A percentile compares a stretch with the other conserved stretches of the same genome.
Conservation (phyloP, 352 stramenopile genomes). For the Globisporangium perplexum region DNA sequence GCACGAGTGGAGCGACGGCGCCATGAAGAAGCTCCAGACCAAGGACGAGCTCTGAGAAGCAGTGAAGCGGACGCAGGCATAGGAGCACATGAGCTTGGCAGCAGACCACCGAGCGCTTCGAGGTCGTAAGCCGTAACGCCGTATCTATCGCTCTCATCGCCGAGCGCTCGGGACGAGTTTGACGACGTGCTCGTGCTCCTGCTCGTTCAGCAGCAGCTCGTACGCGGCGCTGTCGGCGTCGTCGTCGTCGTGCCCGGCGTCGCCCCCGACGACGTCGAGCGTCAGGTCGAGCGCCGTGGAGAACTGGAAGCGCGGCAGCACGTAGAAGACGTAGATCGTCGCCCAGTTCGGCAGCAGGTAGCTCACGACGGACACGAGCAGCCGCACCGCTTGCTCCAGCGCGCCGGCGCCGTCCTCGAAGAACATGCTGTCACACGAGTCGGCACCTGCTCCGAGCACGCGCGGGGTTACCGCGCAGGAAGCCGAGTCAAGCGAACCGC, state of each 20-base stretch:
- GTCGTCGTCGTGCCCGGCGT: conserved; percentile 9
- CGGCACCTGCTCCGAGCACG: conserved; percentile 22
- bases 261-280: conserved; percentile 21
- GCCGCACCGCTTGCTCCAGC: conserved; percentile 48
- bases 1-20: conserved; percentile 44
- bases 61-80: no score
- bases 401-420: conserved; percentile 52
- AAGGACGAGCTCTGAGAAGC: no score
- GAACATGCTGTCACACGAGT: conserved; percentile 65
- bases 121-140: no score
- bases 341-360: conserved; percentile 64
- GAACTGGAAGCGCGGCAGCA: conserved; percentile 61
- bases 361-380: conserved; percentile 41
- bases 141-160: no score
- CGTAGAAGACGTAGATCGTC: conserved; percentile 67
- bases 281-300: conserved; percentile 51
- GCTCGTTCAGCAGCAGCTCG: conserved; percentile 23
- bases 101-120: no score
- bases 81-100: no score
- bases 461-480: no score
- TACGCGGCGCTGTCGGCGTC: conserved; percentile 14
- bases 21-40: conserved; percentile 47
- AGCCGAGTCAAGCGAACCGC: background rate
- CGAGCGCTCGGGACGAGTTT: no score
- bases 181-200: conserved; percentile 7